phyloP scores from a whole-genome alignment of 208 protist species.

The Trypanosomatidae sp. region DNA sequence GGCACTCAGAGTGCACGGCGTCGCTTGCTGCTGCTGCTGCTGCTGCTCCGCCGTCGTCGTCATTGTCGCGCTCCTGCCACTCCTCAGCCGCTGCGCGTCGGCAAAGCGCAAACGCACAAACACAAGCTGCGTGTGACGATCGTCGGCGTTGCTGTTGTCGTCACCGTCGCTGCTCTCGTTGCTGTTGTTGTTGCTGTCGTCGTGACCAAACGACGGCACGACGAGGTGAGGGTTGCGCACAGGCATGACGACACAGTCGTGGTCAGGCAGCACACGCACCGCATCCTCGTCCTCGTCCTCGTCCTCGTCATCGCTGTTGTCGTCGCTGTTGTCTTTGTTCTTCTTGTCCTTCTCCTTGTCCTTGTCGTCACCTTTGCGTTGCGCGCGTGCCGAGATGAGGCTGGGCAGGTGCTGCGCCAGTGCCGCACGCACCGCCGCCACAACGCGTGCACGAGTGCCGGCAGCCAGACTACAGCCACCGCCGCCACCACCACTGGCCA shows the following conservation, averaged over 20 bases:
- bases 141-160: too few species aligned
- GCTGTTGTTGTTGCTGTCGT: too few species aligned
- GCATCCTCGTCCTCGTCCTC: not conserved
- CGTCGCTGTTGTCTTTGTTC: too few species aligned
- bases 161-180: too few species aligned
- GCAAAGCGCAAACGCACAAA: slow-evolving; percentile 36
- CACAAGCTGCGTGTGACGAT: too few species aligned
- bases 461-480: slow-evolving; percentile 3
- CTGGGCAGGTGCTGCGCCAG: slow-evolving; percentile 20
- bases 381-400: slow-evolving; percentile 11
- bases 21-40: too few species aligned
- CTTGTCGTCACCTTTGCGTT: not conserved
- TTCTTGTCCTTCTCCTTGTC: not conserved
- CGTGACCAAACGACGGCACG: too few species aligned
- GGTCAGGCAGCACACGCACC: slow-evolving; percentile 11
- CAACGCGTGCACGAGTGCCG: slow-evolving; percentile 10
- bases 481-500: too few species aligned
- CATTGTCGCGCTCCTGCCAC: not conserved
- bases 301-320: slow-evolving; percentile 5
- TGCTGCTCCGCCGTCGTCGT: not conserved
- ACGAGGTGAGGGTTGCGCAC: slow-evolving; percentile 4
- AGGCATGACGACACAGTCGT: slow-evolving; percentile 66
- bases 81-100: slow-evolving; percentile 2
- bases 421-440: too few species aligned
- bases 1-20: too few species aligned